Base-by-base conservation (phyloP, 2,329 filamentous ascomycete species). In the Diaporthe humulicola region DNA sequence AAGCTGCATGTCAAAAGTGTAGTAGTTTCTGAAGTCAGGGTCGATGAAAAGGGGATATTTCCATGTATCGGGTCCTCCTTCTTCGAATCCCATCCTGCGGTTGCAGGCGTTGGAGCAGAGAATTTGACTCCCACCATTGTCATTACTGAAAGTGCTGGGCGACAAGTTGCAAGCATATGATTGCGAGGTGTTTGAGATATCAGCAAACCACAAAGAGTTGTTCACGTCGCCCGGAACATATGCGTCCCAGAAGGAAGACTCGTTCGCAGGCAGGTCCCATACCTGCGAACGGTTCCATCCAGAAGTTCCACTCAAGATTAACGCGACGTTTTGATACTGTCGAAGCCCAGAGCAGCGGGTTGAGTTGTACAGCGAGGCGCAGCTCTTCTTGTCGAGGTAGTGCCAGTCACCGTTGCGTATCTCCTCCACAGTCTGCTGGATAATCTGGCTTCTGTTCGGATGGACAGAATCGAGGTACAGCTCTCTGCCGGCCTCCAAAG, bases 1-100 rank as follows among this genome's bases (percentile, higher is more conserved):
- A 2, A 64, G 8, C 3, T 0, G 0, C 14, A 28, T 17, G 15
- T n/a, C 4, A 19, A 2, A 15, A 4, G 4, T 3, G 19, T 10
- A 0, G 8, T n/a, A n/a, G n/a, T n/a, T n/a, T n/a, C n/a, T n/a
- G n/a, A n/a, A n/a, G n/a, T n/a, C n/a, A n/a, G n/a, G n/a, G n/a
- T 17, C 3, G 3, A 33, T 4, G 3, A 50, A 52, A 2, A 54
- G 45, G 14, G 36, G 2, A 30, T 40, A 56, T 2, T 7, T 42
- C 58, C 36, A 61, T 15, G 10, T 2, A 1, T 28, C 36, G 2
- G n/a, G 2, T 19, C 17, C 15, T 3, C 7, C 17, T 4, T 4
- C n/a, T 6, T 60, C 22, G 4, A 61, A 10, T 22, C 58, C 57
- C 57, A 61, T 61, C 4, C 4, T 9, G 15, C 1, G 4, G 15